These are phyloP conservation scores for Coprinellus micaceus DNA, from an alignment of 768 basidiomycete species.

Conservation along the genomic window DNA sequence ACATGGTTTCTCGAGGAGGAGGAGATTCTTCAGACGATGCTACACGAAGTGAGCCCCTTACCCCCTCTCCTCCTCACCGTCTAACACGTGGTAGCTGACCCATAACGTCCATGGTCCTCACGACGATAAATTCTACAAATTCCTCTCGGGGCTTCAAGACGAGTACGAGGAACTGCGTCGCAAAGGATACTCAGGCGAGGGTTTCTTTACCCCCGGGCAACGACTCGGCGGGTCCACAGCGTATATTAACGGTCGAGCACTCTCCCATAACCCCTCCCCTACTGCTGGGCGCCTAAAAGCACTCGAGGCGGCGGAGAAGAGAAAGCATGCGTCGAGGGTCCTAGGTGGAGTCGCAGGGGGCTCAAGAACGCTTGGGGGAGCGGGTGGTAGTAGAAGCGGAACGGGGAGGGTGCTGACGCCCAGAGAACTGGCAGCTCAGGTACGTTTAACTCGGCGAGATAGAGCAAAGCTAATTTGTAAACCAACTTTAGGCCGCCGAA, in stretches of 20 bases:
- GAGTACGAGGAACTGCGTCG: constrained; percentile 79
- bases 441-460: constrained; percentile 25
- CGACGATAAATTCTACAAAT: constrained; percentile 79
- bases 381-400: constrained; percentile 28
- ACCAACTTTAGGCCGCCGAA: constrained; percentile 71
- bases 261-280: constrained; percentile 55
- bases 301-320: constrained; percentile 76
- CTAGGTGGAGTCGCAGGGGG: constrained; percentile 45
- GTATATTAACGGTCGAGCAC: no score
- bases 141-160: constrained; percentile 68
- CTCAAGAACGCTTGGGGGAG: constrained; percentile 44
- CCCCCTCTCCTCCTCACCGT: background rate
- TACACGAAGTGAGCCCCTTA: constrained; percentile 67
- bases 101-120: constrained; percentile 90
- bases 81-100: constrained; percentile 53
- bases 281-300: constrained; percentile 65
- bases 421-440: constrained; percentile 70
- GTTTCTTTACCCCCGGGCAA: constrained; percentile 77
- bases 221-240: constrained; percentile 59
- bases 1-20: constrained; percentile 75
- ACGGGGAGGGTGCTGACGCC: constrained; percentile 58
- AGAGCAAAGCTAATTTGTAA: background rate
- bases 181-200: constrained; percentile 87
- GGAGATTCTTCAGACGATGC: constrained; percentile 77
- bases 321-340: constrained; percentile 42